Base-by-base conservation (phyloP, 371 early-diverging fungal genomes). In the Mucor saturninus region DNA sequence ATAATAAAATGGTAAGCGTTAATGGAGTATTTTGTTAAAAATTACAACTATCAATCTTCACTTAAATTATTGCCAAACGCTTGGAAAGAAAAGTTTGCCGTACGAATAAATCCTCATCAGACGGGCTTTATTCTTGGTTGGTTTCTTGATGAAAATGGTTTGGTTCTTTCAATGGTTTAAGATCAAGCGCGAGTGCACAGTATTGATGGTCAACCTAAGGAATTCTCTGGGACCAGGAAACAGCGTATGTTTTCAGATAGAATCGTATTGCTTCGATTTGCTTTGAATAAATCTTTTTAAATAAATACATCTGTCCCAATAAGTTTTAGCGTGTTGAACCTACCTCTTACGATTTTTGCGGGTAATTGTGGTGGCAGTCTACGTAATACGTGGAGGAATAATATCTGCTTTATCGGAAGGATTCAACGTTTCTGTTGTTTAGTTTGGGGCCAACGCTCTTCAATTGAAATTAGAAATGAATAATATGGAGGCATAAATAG, bases 371-470 rank as follows among this genome's bases (percentile, higher is more conserved):
- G 43, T 53, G 28, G 55, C 54, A 59, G 51, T 56, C 21, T 59
- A 55, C 29, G 50, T 54, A 55, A 60, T 59, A 40, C 60, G 39
- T n/a, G 56, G 49, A 46, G 51, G 59, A 31, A 65, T 46, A 49
- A 56, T 53, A 54, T 65, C 40, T 39, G 40, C 40, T 39, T 39
- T 39, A 39, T 39, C 40, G 40, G 40, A 39, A 39, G 40, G 40
- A 39, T 54, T 58, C 29, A 48, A 58, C 40, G 40, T 46, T 29
- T 50, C 29, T 50, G 50, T 50, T 50, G 29, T 30, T 50, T 50
- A 50, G 50, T 50, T 50, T 50, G 26, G 50, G 50, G 50, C 30
- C 50, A 50, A 29, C 29, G 29, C 50, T 50, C 50, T 50, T 50
- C 50, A 50, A 21, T 50, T 50, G 50, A 50, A 50, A 29, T 50